A percentile compares a stretch with the other conserved stretches of the same genome.
These are phyloP conservation scores for Colletotrichum echinochloae DNA, from an alignment of 2,329 filamentous ascomycete genomes.

Conservation along the genomic window DNA sequence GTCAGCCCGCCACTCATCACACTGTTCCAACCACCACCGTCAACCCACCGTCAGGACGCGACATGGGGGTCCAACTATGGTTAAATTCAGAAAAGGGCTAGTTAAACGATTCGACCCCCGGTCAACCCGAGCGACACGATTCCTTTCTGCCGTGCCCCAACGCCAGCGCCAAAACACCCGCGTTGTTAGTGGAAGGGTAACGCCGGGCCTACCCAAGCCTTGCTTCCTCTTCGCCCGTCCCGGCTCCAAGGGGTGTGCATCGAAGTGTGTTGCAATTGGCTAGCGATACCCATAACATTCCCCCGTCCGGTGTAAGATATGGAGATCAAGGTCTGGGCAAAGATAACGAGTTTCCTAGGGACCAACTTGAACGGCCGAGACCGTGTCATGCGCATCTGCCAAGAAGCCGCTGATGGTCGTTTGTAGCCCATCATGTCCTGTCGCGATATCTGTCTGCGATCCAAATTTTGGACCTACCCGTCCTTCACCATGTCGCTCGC, in stretches of 20 bases:
- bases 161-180: conserved; percentile 18
- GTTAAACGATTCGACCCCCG: neutral
- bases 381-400: conserved; percentile 30
- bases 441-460: conserved; percentile 22
- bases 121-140: conserved; percentile 5
- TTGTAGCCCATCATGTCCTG: neutral
- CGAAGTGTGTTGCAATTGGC: conserved; percentile 25
- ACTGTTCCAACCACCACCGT: neutral
- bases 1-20: conserved; percentile 4
- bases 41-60: neutral
- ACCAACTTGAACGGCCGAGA: neutral
- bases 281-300: conserved; percentile 19
- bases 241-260: conserved; percentile 24
- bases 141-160: neutral
- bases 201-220: conserved; percentile 1
- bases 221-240: conserved; percentile 16
- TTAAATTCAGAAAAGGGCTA: neutral
- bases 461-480: conserved; percentile 7
- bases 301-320: conserved; percentile 26
- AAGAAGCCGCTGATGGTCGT: conserved; percentile 6
- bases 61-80: neutral
- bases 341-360: conserved; percentile 31
- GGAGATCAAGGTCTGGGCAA: conserved; percentile 38
- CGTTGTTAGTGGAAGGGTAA: conserved; percentile 4
- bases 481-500: conserved; percentile 13